Conservation (phyloP, 2,329 filamentous ascomycete genomes). For the Aspergillus amoenus region DNA sequence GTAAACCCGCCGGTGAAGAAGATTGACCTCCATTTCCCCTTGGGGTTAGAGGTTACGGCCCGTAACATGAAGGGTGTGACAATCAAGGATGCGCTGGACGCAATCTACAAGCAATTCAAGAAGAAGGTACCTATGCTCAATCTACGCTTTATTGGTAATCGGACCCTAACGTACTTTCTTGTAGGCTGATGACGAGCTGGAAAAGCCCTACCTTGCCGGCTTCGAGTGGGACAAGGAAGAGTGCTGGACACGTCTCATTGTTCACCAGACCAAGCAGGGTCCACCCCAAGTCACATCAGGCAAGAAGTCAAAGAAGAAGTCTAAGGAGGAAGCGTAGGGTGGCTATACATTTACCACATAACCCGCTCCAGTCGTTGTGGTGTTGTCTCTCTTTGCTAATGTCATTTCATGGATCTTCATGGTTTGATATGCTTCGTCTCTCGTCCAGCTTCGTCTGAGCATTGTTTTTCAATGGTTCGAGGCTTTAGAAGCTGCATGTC, state of each 20-base stretch:
- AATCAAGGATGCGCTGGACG: slow-evolving; percentile 94
- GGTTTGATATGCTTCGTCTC: slow-evolving; percentile 14
- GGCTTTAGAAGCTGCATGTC: slow-evolving; percentile 27
- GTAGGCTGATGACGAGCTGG: slow-evolving; percentile 87
- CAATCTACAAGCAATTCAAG: slow-evolving; percentile 94
- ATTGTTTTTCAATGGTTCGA: slow-evolving; percentile 13
- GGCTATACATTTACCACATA: too few species aligned
- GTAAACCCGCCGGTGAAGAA: slow-evolving; percentile 84
- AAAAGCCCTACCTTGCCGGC: slow-evolving; percentile 80
- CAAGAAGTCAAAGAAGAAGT: slow-evolving; percentile 67
- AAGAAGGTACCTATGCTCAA: slow-evolving; percentile 70
- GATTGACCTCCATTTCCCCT: slow-evolving; percentile 88
- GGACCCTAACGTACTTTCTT: slow-evolving; percentile 1
- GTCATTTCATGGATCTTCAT: background rate
- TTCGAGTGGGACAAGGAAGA: slow-evolving; percentile 97
- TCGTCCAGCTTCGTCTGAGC: slow-evolving; percentile 17
- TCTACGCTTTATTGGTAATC: background rate
- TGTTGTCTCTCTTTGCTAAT: background rate
- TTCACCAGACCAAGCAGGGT: slow-evolving; percentile 76
- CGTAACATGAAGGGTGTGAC: slow-evolving; percentile 93
- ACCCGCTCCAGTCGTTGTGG: too few species aligned
- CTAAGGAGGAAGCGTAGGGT: slow-evolving; percentile 40
- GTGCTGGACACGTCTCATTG: slow-evolving; percentile 81
- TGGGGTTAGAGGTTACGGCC: slow-evolving; percentile 83
- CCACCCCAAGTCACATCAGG: slow-evolving; percentile 46